Conservation (phyloP, 306 rosid species). For the Quillaja saponaria region DNA sequence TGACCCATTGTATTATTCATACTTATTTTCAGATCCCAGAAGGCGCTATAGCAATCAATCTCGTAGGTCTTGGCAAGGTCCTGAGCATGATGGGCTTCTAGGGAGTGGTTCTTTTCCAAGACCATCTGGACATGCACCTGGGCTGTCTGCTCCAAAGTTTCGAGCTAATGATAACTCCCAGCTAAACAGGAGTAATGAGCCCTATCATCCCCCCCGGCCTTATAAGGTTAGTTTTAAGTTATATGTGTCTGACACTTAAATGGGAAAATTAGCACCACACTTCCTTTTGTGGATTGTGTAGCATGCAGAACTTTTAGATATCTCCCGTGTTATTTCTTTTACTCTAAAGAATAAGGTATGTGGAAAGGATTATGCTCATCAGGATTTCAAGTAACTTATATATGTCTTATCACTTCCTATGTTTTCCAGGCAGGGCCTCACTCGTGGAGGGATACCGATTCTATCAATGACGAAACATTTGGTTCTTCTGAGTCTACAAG, state of each 20-base stretch:
- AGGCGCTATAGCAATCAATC: slow-evolving; percentile 67
- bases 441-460: slow-evolving; percentile 66
- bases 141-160: slow-evolving; percentile 59
- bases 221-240: slow-evolving; percentile 62
- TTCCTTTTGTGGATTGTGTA: slow-evolving; percentile 12
- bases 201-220: slow-evolving; percentile 94
- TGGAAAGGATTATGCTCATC: slow-evolving; percentile 13
- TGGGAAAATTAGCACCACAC: slow-evolving; percentile 5
- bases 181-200: slow-evolving; percentile 68
- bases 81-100: slow-evolving; percentile 98
- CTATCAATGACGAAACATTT: slow-evolving; percentile 80
- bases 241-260: slow-evolving; percentile 13
- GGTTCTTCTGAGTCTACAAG: slow-evolving; percentile 73
- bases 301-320: slow-evolving; percentile 6
- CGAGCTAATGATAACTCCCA: slow-evolving; percentile 59
- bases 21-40: slow-evolving; percentile 63
- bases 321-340: slow-evolving; percentile 24
- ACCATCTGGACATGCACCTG: slow-evolving; percentile 75
- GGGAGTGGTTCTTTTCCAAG: slow-evolving; percentile 98
- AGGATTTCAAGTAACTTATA: slow-evolving; percentile 1
- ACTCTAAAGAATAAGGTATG: not conserved
- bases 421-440: slow-evolving; percentile 75
- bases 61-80: slow-evolving; percentile 74
- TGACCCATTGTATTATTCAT: slow-evolving; percentile 28
- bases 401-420: slow-evolving; percentile 19